Evolutionary conservation across 768 basidiomycete species (phyloP).

Genomic region (Naganishia friedmannii): DNA sequence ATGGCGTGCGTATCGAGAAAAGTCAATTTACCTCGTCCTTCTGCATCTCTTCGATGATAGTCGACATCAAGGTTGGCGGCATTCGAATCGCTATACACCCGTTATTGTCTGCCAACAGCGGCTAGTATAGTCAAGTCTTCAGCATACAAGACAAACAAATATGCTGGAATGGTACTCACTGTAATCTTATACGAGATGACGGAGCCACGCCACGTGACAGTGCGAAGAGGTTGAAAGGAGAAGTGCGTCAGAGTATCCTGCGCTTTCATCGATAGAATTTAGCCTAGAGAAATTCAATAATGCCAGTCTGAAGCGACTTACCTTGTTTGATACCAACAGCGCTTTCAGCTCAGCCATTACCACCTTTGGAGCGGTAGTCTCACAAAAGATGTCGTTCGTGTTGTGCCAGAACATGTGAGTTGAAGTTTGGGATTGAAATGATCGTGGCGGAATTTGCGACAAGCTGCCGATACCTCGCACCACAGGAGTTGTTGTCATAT

Average conservation of each 20-base stretch:
- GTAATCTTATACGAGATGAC: slow-evolving; percentile 9
- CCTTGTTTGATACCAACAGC: neutral
- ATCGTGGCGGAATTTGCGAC: too few species aligned
- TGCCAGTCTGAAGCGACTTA: neutral
- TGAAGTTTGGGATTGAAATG: too few species aligned
- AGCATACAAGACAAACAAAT: neutral
- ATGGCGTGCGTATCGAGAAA: neutral
- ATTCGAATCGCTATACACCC: neutral
- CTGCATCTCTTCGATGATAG: neutral
- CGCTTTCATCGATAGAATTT: too few species aligned
- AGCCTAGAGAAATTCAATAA: too few species aligned
- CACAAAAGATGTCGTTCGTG: neutral
- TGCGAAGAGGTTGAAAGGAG: slow-evolving; percentile 14
- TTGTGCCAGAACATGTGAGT: slow-evolving; percentile 4
- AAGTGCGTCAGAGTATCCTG: neutral
- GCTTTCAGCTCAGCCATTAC: slow-evolving; percentile 1
- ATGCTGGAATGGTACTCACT: neutral
- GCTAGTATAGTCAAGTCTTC: neutral
- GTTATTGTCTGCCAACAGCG: neutral
- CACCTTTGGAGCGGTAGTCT: neutral
- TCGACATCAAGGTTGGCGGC: neutral
- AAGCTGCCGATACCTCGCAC: neutral
- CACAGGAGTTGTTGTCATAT: neutral
- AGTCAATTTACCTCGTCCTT: neutral
- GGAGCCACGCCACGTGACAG: neutral